phyloP scores from a whole-genome alignment of 768 basidiomycete species.

The Lepiota venenata region DNA sequence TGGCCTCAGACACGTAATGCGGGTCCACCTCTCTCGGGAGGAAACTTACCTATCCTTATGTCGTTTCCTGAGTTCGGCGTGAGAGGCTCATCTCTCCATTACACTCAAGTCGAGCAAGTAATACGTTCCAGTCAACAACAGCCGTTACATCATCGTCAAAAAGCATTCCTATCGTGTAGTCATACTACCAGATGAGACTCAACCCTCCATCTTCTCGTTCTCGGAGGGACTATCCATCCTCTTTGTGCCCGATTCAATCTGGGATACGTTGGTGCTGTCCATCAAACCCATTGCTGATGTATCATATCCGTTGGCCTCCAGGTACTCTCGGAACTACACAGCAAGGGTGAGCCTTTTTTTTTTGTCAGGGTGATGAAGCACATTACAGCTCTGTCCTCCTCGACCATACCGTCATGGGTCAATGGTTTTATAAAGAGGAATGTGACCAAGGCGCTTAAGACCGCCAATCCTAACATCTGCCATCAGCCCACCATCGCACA shows the following conservation, averaged over 20 bases:
- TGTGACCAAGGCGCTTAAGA: conserved; percentile 73
- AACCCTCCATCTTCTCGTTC: conserved; percentile 8
- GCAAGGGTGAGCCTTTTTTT: not conserved
- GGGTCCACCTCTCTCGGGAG: no score
- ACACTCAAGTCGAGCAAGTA: not conserved
- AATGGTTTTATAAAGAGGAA: conserved; percentile 75
- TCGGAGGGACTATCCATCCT: conserved; percentile 8
- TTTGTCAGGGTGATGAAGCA: conserved; percentile 2
- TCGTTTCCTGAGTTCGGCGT: no score
- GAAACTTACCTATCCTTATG: no score
- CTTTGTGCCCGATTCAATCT: conserved; percentile 22
- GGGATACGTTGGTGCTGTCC: conserved; percentile 22
- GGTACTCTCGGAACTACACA: conserved; percentile 76
- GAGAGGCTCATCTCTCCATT: no score
- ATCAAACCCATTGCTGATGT: conserved; percentile 65
- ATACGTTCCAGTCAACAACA: no score
- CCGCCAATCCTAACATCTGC: conserved; percentile 49
- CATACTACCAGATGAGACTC: not conserved
- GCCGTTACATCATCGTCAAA: no score
- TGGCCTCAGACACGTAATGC: no score
- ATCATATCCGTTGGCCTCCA: conserved; percentile 78
- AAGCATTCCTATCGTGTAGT: not conserved
- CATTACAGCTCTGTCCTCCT: conserved; percentile 65
- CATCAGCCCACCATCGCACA: not conserved
- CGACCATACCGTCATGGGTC: conserved; percentile 71